Conservation (phyloP, 129 eudicot genomes). For the Helianthus annuus region DNA sequence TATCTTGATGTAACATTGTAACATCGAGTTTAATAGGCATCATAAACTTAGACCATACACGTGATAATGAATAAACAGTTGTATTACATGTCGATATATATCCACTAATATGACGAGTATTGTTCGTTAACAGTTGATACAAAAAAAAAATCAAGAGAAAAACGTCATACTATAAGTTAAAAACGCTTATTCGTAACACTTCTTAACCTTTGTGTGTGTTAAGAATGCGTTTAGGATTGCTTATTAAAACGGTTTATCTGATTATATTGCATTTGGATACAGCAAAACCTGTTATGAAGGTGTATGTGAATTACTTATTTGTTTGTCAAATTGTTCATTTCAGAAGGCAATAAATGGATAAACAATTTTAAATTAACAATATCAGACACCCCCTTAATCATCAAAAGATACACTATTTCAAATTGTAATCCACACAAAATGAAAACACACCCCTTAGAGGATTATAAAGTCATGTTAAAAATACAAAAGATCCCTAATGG, state of each 20-base stretch:
- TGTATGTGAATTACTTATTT: background rate
- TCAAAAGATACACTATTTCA: background rate
- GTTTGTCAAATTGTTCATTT: background rate
- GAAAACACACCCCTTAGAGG: conserved; percentile 5
- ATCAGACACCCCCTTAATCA: background rate
- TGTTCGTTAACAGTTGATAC: background rate
- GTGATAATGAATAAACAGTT: background rate
- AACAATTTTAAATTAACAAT: background rate
- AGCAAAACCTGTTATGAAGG: background rate
- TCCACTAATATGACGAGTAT: background rate
- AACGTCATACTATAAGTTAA: background rate
- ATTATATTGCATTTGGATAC: background rate
- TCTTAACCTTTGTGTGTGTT: background rate
- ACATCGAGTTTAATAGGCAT: background rate
- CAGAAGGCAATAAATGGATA: background rate
- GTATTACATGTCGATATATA: background rate
- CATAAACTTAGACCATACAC: background rate
- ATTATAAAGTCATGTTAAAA: conserved; percentile 9
- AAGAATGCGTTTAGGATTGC: background rate
- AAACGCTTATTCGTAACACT: background rate
- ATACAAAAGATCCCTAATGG: conserved; percentile 6
- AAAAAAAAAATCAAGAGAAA: background rate
- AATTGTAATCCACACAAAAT: background rate
- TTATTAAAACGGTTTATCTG: background rate
- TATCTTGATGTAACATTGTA: background rate